A percentile compares a stretch with the other conserved stretches of the same genome.
Evolutionary conservation across 176 grass and related monocot genomes (phyloP).

Genomic region (Oryza glaberrima): DNA sequence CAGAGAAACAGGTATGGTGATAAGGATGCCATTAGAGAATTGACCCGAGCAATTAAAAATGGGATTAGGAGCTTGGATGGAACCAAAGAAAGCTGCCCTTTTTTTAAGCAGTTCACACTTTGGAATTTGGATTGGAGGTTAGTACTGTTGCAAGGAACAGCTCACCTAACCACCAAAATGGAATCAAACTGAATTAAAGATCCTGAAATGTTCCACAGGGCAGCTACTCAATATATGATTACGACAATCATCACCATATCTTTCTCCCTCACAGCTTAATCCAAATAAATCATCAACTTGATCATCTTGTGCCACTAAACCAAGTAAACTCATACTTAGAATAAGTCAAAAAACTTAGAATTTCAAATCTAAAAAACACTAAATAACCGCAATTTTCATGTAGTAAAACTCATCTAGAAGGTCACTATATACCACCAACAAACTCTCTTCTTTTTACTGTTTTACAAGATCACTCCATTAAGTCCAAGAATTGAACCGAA

Average conservation of each 20-base stretch:
- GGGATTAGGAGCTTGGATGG: slow-evolving; percentile 24
- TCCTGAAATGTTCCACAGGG: slow-evolving; percentile 2
- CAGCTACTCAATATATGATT: slow-evolving; percentile 34
- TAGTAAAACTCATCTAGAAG: too few species aligned
- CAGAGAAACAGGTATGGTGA: slow-evolving; percentile 27
- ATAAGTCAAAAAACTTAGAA: too few species aligned
- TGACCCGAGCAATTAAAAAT: slow-evolving; percentile 31
- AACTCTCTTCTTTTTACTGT: background rate
- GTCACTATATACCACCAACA: too few species aligned
- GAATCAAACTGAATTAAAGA: slow-evolving; percentile 46
- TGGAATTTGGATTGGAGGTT: slow-evolving; percentile 34
- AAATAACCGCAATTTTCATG: too few species aligned
- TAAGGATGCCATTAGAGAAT: slow-evolving; percentile 37
- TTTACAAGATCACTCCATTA: background rate
- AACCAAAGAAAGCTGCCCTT: slow-evolving; percentile 27
- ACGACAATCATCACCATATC: slow-evolving; percentile 11
- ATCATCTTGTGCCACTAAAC: background rate
- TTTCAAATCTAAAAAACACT: too few species aligned
- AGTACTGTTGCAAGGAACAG: slow-evolving; percentile 55
- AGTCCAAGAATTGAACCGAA: background rate
- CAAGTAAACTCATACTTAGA: too few species aligned
- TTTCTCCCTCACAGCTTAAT: background rate
- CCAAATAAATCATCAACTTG: background rate
- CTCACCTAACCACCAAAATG: slow-evolving; percentile 51
- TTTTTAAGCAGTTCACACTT: slow-evolving; percentile 36